Evolutionary conservation across 1,139 yeast genomes (phyloP).

Genomic region (Trichomonascaceae sp.): DNA sequence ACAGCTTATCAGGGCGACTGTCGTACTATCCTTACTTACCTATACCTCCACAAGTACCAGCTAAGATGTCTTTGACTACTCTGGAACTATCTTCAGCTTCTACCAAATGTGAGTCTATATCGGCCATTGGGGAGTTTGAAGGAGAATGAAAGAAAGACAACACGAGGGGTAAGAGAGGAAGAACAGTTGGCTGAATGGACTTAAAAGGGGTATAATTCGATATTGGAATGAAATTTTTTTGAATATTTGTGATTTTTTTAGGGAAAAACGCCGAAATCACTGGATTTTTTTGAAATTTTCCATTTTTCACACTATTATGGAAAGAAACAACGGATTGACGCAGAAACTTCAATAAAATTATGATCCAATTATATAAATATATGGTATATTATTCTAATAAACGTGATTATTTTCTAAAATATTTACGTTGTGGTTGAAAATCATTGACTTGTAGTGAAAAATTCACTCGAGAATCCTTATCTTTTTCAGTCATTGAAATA

Average conservation of each 20-base stretch:
- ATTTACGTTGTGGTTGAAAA: neutral
- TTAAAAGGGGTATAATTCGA: too few relatives aligned
- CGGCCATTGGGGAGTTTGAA: slow-evolving; percentile 23
- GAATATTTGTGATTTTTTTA: too few relatives aligned
- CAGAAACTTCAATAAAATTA: neutral
- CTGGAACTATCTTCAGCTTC: slow-evolving; percentile 37
- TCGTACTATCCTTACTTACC: slow-evolving; percentile 20
- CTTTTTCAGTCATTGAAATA: neutral
- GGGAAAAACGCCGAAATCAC: too few relatives aligned
- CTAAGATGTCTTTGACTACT: slow-evolving; percentile 73
- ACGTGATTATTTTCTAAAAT: neutral
- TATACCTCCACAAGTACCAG: slow-evolving; percentile 91
- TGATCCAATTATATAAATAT: too few relatives aligned
- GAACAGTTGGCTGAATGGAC: neutral
- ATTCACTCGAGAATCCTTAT: neutral
- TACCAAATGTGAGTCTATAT: slow-evolving; percentile 27
- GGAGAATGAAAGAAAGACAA: neutral
- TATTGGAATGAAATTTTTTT: too few relatives aligned
- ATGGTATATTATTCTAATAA: neutral
- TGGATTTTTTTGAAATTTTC: neutral
- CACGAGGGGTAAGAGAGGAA: neutral
- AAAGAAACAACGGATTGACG: neutral
- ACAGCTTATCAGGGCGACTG: too few relatives aligned
- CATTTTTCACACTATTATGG: neutral
- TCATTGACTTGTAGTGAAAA: neutral